phyloP scores from a whole-genome alignment of 2,329 filamentous ascomycete species.

The Aureobasidium sp. region DNA sequence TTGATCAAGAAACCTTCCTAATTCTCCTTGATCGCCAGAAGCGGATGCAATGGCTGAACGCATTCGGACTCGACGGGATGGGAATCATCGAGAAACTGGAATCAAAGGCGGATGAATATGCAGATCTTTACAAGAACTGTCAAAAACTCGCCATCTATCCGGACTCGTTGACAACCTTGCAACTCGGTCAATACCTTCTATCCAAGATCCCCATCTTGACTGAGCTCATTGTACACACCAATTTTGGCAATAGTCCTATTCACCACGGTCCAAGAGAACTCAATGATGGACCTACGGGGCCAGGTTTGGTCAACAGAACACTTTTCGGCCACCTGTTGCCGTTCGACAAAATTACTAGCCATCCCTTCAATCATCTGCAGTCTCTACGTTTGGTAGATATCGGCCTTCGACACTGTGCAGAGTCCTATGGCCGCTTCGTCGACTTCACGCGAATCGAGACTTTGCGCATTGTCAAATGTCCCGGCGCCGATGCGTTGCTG shows the following conservation, averaged over 20 bases:
- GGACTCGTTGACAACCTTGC: slow-evolving; percentile 38
- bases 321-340: slow-evolving; percentile 43
- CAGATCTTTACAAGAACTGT: slow-evolving; percentile 36
- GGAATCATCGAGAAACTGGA: slow-evolving; percentile 37
- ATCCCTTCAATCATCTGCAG: slow-evolving; percentile 36
- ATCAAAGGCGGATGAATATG: slow-evolving; percentile 33
- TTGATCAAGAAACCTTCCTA: slow-evolving; percentile 42
- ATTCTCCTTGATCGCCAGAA: slow-evolving; percentile 44
- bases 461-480: slow-evolving; percentile 38
- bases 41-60: slow-evolving; percentile 43
- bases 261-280: slow-evolving; percentile 35
- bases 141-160: slow-evolving; percentile 42
- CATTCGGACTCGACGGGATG: slow-evolving; percentile 39
- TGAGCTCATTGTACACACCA: slow-evolving; percentile 42
- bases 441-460: slow-evolving; percentile 39
- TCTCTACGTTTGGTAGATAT: slow-evolving; percentile 41
- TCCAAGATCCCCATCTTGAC: slow-evolving; percentile 37
- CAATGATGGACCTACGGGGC: slow-evolving; percentile 41
- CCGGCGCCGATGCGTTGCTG: slow-evolving; percentile 41
- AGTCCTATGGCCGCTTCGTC: slow-evolving; percentile 43
- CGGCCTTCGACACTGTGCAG: slow-evolving; percentile 40
- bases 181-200: slow-evolving; percentile 38
- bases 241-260: slow-evolving; percentile 36
- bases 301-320: slow-evolving; percentile 40
- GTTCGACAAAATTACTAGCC: slow-evolving; percentile 36